Percentiles rank a stretch among this genome's conserved stretches.
Conservation (phyloP, 2,329 filamentous ascomycete species). For the Fusarium decemcellulare region DNA sequence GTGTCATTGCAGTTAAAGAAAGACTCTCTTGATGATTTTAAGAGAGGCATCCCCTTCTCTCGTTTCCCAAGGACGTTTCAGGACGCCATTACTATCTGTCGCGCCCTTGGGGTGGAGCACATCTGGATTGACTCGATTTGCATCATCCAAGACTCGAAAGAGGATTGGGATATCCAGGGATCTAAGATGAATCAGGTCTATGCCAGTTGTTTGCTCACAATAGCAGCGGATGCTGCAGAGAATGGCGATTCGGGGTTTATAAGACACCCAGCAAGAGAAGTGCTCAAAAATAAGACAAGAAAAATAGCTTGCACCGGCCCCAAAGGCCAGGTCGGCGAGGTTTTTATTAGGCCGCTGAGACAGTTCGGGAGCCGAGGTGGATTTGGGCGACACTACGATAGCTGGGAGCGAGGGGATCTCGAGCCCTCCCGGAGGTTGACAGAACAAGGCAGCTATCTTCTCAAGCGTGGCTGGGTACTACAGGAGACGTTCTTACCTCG, state of each 20-base stretch:
- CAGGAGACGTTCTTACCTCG: conserved; percentile 4
- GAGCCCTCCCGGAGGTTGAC: background rate
- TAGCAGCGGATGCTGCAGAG: conserved; percentile 19
- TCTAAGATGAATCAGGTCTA: conserved; percentile 35
- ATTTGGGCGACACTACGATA: conserved; percentile 6
- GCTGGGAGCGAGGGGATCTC: background rate
- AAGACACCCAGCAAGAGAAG: background rate
- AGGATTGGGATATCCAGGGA: conserved; percentile 26
- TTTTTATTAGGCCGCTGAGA: background rate
- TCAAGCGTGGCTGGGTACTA: background rate
- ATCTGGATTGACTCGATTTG: conserved; percentile 36
- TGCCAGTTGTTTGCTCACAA: conserved; percentile 15
- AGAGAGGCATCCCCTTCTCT: conserved; percentile 1
- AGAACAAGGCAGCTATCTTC: conserved; percentile 3
- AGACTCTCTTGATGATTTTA: background rate
- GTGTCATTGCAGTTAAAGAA: conserved; percentile 13
- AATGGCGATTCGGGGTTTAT: conserved; percentile 20
- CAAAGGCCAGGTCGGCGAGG: background rate
- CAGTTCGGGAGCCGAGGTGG: conserved; percentile 3
- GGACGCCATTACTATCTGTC: conserved; percentile 22
- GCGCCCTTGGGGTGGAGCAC: conserved; percentile 10
- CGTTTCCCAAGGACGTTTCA: conserved; percentile 28
- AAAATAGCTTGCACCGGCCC: background rate
- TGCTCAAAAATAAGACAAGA: background rate
- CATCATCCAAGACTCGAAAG: conserved; percentile 29